These are phyloP conservation scores for Penicillium lagena DNA, from an alignment of 495 filamentous ascomycete genomes.

Conservation along the genomic window DNA sequence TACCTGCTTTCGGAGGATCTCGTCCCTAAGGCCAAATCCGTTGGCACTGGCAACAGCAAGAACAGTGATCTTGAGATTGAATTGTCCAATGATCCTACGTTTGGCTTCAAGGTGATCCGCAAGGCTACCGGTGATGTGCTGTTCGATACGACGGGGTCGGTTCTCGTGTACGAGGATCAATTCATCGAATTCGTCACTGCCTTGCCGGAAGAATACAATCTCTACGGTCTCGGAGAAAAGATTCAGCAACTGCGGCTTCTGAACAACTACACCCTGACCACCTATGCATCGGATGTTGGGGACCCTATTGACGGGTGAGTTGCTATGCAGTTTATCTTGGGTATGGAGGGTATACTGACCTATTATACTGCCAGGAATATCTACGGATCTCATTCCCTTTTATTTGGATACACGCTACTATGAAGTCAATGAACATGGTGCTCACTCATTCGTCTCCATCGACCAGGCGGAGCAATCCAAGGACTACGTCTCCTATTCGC, in stretches of 20 bases:
- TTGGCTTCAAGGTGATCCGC: slow-evolving; percentile 52
- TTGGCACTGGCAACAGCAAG: slow-evolving; percentile 25
- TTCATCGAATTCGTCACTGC: slow-evolving; percentile 56
- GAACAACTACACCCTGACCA: slow-evolving; percentile 56
- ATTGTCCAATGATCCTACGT: slow-evolving; percentile 55
- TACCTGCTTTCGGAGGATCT: slow-evolving; percentile 59
- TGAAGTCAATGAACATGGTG: slow-evolving; percentile 46
- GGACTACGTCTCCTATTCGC: slow-evolving; percentile 54
- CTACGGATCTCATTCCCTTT: slow-evolving; percentile 57
- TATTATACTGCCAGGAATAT: slow-evolving; percentile 35
- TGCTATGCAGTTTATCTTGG: not conserved
- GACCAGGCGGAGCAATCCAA: slow-evolving; percentile 46
- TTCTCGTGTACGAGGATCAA: slow-evolving; percentile 57
- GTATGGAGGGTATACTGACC: not conserved
- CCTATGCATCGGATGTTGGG: slow-evolving; percentile 65
- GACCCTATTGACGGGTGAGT: slow-evolving; percentile 50
- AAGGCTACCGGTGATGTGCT: slow-evolving; percentile 51
- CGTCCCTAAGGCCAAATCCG: slow-evolving; percentile 51
- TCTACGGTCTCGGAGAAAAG: slow-evolving; percentile 57
- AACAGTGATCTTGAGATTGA: slow-evolving; percentile 48
- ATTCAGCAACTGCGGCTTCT: slow-evolving; percentile 54
- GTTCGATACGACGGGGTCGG: slow-evolving; percentile 49
- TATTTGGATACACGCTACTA: slow-evolving; percentile 63
- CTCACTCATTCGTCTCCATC: slow-evolving; percentile 45
- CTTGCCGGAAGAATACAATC: slow-evolving; percentile 54